Evolutionary conservation across 2,329 filamentous ascomycete genomes (phyloP).

Genomic region (Xylaria sp.): DNA sequence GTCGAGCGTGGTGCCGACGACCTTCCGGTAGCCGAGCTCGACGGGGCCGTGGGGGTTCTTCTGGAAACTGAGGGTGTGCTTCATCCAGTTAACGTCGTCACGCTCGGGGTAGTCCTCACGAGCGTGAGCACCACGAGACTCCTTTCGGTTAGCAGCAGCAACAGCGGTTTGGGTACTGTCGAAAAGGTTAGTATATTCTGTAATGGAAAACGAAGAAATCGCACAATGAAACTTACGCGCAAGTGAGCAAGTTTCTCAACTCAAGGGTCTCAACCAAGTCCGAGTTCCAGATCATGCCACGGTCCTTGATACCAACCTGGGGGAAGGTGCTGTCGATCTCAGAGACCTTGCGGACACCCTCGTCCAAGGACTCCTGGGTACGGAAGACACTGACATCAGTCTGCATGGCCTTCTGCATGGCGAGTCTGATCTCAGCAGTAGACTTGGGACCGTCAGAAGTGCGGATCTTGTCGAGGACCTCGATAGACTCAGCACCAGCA

Average conservation of each 20-base stretch:
- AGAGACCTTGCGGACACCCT: conserved; percentile 83
- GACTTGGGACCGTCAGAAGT: conserved; percentile 78
- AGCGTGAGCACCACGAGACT: conserved; percentile 94
- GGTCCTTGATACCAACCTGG: conserved; percentile 91
- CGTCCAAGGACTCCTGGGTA: conserved; percentile 86
- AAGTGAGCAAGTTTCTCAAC: conserved; percentile 90
- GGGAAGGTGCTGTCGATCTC: conserved; percentile 75
- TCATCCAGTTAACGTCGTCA: conserved; percentile 98
- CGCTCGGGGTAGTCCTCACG: conserved; percentile 94
- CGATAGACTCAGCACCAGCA: conserved; percentile 81
- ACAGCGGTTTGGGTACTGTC: conserved; percentile 79
- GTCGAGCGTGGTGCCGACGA: conserved; percentile 78
- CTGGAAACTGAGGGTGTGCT: conserved; percentile 97
- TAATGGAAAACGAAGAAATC: too few species aligned
- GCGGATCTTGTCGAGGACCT: conserved; percentile 78
- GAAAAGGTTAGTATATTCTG: conserved; percentile 9
- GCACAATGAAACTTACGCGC: conserved; percentile 60
- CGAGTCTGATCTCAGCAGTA: conserved; percentile 80
- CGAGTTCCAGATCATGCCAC: conserved; percentile 99
- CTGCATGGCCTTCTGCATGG: conserved; percentile 99
- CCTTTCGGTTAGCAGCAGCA: conserved; percentile 88
- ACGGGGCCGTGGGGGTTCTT: conserved; percentile 84
- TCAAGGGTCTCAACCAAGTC: conserved; percentile 96
- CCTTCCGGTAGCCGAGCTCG: conserved; percentile 78
- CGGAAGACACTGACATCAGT: conserved; percentile 95